A percentile compares a stretch with the other conserved stretches of the same genome.
Evolutionary conservation across 176 grass and related monocot species (phyloP).

Genomic region (Tillandsia fasciculata): DNA sequence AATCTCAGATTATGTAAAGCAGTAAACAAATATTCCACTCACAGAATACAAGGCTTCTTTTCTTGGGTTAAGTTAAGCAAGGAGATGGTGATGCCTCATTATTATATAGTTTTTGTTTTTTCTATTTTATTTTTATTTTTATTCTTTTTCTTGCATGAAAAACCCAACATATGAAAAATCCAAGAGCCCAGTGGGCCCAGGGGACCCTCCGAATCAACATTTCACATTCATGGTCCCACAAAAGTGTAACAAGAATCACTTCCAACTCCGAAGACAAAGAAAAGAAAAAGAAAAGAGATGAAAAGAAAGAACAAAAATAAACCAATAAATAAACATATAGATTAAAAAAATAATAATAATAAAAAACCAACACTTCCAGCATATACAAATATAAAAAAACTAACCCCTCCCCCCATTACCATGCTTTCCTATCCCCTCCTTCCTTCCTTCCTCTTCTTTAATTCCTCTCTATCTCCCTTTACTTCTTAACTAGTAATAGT

Average conservation of each 20-base stretch:
- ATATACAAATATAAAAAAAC: not conserved
- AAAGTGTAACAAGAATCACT: conserved; percentile 16
- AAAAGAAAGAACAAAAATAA: not conserved
- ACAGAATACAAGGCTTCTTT: too few species aligned
- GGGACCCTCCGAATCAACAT: not conserved
- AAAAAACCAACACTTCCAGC: not conserved
- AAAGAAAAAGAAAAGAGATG: not conserved
- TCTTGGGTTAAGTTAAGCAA: too few species aligned
- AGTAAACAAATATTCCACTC: too few species aligned
- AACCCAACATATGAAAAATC: not conserved
- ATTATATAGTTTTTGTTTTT: too few species aligned
- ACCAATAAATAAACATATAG: not conserved
- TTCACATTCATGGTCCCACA: conserved; percentile 5
- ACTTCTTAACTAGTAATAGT: too few species aligned
- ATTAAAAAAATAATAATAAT: conserved; percentile 1
- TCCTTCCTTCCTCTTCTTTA: not conserved
- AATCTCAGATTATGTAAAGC: too few species aligned
- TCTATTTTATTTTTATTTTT: too few species aligned
- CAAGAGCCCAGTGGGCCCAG: not conserved
- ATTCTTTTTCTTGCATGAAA: not conserved
- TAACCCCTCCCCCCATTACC: not conserved
- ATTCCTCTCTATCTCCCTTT: not conserved
- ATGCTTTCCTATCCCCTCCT: not conserved
- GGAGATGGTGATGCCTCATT: too few species aligned
- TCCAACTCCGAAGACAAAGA: conserved; percentile 20